Base-by-base conservation (phyloP, 2,329 filamentous ascomycete species). In the Dactylonectria estremocensis region DNA sequence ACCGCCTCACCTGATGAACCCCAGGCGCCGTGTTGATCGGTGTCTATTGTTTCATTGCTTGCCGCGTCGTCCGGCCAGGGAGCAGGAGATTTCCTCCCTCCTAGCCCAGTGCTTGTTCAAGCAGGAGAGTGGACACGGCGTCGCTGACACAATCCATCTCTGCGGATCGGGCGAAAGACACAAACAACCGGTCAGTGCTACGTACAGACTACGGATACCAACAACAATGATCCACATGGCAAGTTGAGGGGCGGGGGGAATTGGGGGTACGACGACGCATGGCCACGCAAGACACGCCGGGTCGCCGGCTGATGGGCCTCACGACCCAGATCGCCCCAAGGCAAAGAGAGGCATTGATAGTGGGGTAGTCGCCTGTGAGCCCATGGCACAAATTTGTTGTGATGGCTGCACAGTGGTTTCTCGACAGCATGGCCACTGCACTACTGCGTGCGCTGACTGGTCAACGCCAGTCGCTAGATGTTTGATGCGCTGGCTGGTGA, bases 231-330 rank as follows among this genome's bases (percentile, higher is more conserved):
- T 28, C 57, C 35, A 40, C 56, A 35, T 16, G 3, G 43, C 16
- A 20, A 7, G 24, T 20, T 37, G 16, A 18, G 13, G n/a, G 10
- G 5, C 24, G 24, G 24, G 24, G 24, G 24, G 7, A 5, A 9
- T 31, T 28, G 56, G 45, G 53, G 60, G 52, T 53, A 45, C 60
- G 53, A 63, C 60, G 52, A 52, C 37, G 37, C 37, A 40, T 13
- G 16, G 37, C 37, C 37, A 56, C 60, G 52, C 60, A 40, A 33
- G 60, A 53, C 60, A 54, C 60, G 60, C 60, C 60, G 56, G 52
- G 52, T 50, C 60, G 60, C 60, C 60, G 56, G 52, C 60, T 50
- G 5, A 57, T 56, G 60, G 60, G 60, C 60, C 52, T 33, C n/a
- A 52, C 60, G 48, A 46, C 43, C 43, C 13, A 57, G 50, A 33